Conservation (phyloP, 805 yeast species). For the Suhomyces prunicola region DNA sequence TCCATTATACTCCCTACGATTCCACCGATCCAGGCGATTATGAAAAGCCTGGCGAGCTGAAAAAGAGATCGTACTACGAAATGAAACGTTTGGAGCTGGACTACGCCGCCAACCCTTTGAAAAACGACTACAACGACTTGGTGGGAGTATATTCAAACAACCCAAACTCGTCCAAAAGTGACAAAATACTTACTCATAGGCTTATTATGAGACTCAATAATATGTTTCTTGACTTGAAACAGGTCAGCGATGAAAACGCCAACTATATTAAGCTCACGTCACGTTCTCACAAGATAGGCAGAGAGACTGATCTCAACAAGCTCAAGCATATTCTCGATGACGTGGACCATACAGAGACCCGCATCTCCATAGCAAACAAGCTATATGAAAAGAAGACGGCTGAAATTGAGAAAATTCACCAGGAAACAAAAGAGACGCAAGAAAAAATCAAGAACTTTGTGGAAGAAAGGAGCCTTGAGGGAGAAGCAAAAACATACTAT, state of each 20-base stretch:
- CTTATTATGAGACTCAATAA: constrained; percentile 54
- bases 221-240: constrained; percentile 40
- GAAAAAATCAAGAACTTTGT: constrained; percentile 25
- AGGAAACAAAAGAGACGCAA: constrained; percentile 24
- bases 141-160: constrained; percentile 48
- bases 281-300: constrained; percentile 38
- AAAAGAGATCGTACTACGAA: constrained; percentile 49
- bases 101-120: constrained; percentile 66
- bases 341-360: constrained; percentile 37
- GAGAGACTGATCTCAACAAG: constrained; percentile 44
- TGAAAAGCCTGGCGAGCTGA: constrained; percentile 8
- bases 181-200: constrained; percentile 56
- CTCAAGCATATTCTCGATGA: constrained; percentile 44
- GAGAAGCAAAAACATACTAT: constrained; percentile 21
- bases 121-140: constrained; percentile 45
- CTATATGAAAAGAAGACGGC: constrained; percentile 27
- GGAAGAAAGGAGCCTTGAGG: constrained; percentile 20
- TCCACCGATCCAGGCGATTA: constrained; percentile 34
- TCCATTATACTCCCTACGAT: constrained; percentile 52
- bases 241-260: constrained; percentile 42
- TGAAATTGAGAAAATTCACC: constrained; percentile 25
- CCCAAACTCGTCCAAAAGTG: constrained; percentile 23
- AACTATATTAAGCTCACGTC: constrained; percentile 34
- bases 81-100: constrained; percentile 61
- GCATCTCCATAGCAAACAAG: constrained; percentile 34